Percentiles rank a stretch among this genome's conserved stretches.
Conservation (phyloP, 768 basidiomycete species). For the Phylloporus scabripes region DNA sequence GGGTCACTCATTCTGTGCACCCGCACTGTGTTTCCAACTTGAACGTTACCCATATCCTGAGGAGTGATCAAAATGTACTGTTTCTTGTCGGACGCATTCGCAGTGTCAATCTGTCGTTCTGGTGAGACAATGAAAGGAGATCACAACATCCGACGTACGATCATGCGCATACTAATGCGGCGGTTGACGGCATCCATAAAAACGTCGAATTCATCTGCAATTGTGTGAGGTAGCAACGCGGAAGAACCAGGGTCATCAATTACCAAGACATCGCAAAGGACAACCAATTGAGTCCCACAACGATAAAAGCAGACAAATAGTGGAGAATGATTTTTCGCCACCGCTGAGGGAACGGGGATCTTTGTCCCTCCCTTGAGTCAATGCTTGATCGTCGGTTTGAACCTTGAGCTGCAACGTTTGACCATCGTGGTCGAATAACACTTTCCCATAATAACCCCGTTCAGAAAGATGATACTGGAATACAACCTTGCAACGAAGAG, state of each 20-base stretch:
- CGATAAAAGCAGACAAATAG: slow-evolving; percentile 88
- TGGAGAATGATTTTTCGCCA: slow-evolving; percentile 96
- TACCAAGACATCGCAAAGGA: slow-evolving; percentile 87
- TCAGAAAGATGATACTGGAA: slow-evolving; percentile 79
- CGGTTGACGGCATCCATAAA: slow-evolving; percentile 96
- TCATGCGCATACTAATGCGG: slow-evolving; percentile 91
- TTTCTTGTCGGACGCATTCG: slow-evolving; percentile 79
- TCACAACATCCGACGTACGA: slow-evolving; percentile 45
- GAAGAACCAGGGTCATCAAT: slow-evolving; percentile 12
- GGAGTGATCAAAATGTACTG: slow-evolving; percentile 96
- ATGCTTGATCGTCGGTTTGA: slow-evolving; percentile 75
- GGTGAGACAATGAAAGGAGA: slow-evolving; percentile 3
- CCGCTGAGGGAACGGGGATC: slow-evolving; percentile 85
- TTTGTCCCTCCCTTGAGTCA: slow-evolving; percentile 66
- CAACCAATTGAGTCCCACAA: slow-evolving; percentile 96
- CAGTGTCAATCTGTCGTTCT: slow-evolving; percentile 69
- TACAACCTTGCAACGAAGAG: slow-evolving; percentile 77
- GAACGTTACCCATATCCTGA: slow-evolving; percentile 80
- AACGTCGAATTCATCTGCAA: slow-evolving; percentile 90
- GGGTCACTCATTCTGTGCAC: slow-evolving; percentile 78
- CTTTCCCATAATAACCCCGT: slow-evolving; percentile 87
- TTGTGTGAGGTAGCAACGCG: slow-evolving; percentile 9
- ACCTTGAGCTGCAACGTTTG: slow-evolving; percentile 68
- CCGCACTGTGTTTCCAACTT: slow-evolving; percentile 60
- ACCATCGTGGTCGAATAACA: slow-evolving; percentile 74